A percentile compares a stretch with the other conserved stretches of the same genome.
phyloP scores from a whole-genome alignment of 1,284 basidiomycete species.

The Naganishia cerealis region DNA sequence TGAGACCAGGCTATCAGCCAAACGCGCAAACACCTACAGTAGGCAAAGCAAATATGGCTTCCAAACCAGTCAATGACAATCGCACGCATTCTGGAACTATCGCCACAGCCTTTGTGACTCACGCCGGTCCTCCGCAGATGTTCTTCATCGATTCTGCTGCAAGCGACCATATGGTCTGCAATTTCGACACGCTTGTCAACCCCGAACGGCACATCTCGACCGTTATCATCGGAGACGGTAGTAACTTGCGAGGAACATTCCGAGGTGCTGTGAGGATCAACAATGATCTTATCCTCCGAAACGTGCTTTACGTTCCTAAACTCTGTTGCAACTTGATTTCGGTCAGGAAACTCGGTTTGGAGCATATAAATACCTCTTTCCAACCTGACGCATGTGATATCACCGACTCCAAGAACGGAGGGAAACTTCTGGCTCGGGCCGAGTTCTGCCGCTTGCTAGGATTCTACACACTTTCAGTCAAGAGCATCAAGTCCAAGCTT shows the following conservation, averaged over 20 bases:
- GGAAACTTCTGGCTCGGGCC: too few relatives aligned
- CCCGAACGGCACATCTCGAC: background rate
- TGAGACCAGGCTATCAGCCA: too few relatives aligned
- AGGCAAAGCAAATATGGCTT: too few relatives aligned
- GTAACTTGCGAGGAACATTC: constrained; percentile 1
- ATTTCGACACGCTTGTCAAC: background rate
- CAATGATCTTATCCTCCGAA: background rate
- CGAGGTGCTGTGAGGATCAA: constrained; percentile 1
- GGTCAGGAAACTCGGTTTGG: background rate
- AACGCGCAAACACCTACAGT: too few relatives aligned
- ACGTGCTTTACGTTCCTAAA: constrained; percentile 16
- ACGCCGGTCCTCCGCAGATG: too few relatives aligned
- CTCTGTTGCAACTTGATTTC: constrained; percentile 24
- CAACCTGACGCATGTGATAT: too few relatives aligned
- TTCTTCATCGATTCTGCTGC: background rate
- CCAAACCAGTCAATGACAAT: background rate
- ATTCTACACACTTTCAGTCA: too few relatives aligned
- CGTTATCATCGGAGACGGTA: constrained; percentile 16
- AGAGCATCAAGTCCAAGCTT: too few relatives aligned
- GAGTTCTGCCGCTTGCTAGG: too few relatives aligned
- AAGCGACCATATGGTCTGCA: background rate
- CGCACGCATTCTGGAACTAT: background rate
- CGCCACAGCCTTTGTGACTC: background rate
- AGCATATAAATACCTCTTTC: too few relatives aligned
- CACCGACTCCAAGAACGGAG: too few relatives aligned